Evolutionary conservation across 192 early-diverging fungal species (phyloP).

Genomic region (Umbelopsis isabellina): DNA sequence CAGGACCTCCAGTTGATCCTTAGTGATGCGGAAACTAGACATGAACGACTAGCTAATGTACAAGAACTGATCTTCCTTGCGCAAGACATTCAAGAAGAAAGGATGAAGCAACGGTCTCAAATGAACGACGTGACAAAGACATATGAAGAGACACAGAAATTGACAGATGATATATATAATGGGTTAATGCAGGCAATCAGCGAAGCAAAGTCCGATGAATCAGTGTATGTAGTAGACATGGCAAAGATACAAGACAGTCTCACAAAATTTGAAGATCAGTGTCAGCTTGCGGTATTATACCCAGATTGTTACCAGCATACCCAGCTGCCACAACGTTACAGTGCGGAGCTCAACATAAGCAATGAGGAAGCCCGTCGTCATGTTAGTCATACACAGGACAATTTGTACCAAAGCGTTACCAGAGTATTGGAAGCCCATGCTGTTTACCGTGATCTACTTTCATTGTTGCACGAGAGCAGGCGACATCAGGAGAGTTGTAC

Average conservation of each 20-base stretch:
- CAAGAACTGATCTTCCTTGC: too few species aligned
- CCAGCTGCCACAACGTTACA: not conserved
- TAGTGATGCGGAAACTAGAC: not conserved
- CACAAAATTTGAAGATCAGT: not conserved
- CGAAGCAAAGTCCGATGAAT: not conserved
- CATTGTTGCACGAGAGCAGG: not conserved
- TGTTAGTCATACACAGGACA: constrained; percentile 1
- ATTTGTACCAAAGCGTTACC: not conserved
- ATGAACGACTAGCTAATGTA: not conserved
- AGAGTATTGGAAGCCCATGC: not conserved
- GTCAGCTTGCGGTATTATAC: not conserved
- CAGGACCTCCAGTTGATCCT: not conserved
- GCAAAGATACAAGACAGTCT: not conserved
- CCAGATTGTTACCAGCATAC: constrained; percentile 2
- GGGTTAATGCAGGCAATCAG: too few species aligned
- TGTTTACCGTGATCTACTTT: not conserved
- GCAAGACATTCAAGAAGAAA: too few species aligned
- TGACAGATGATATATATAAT: too few species aligned
- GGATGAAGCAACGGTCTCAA: too few species aligned
- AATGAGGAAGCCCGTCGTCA: not conserved
- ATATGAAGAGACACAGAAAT: too few species aligned
- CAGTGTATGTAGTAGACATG: not conserved
- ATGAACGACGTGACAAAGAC: too few species aligned
- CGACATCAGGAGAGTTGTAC: too few species aligned
- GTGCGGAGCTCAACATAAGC: not conserved